Evolutionary conservation across 2,329 filamentous ascomycete genomes (phyloP), one percentile per base, ranked within the genome.

Genomic region (Aspergillus phoenicis): DNA sequence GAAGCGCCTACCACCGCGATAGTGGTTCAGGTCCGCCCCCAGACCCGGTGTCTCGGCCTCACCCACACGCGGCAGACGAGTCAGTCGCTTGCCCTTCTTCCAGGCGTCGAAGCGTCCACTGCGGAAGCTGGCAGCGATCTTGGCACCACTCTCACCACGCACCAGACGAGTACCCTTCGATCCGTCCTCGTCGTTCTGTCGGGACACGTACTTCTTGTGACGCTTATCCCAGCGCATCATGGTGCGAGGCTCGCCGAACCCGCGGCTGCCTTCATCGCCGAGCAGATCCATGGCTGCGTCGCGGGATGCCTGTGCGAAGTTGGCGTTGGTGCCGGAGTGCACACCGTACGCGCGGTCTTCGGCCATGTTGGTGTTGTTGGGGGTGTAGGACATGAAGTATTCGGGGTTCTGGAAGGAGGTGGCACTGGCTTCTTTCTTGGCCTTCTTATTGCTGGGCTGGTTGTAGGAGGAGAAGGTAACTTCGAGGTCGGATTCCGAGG

Each of bases 161-260:
- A 97, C 89, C 80, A 97, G 89, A 52, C 85, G 85, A 72, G 88
- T 89, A 38, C 85, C 85, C 70, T 87, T 88, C 30, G 87, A 96
- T 41, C 95, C 95, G 79, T 99, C 96, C 69, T 96, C 91, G 79
- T 99, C 95, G 82, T 99, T 98, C 69, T 88, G 88, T 38, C 91
- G 87, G 11, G 91, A 84, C 38, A 99, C 94, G 80, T 98, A 99
- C 79, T 97, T 98, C 80, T 91, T 96, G 71, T 88, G 87, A 78
- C 97, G 96, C 82, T 96, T 94, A 81, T 99, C 95, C 95, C 95
- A 99, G 67, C 95, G 89, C 88, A 97, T 89, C 51, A 86, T 83
- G 67, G 88, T 89, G 51, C 88, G 85, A 2, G 92, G 87, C 69
- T 91, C 87, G 63, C 87, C 93, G 75, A 97, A 96, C 1, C 86